phyloP scores from a whole-genome alignment of 1,284 basidiomycete species.

The Ustilago shanxiensis region DNA sequence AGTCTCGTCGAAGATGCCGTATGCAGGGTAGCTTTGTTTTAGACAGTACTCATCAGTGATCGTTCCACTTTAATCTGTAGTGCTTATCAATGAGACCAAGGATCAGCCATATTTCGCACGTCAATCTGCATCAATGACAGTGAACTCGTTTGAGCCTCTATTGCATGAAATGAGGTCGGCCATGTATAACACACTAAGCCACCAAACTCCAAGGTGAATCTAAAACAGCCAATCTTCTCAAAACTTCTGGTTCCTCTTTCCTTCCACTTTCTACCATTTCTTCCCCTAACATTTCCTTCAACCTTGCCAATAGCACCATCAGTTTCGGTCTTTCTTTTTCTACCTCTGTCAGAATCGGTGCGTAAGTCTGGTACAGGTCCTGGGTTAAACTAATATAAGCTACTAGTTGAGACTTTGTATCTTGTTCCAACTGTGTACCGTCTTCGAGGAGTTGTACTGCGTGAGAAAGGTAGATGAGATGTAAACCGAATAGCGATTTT shows the following conservation, averaged over 20 bases:
- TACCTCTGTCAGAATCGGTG: constrained; percentile 21
- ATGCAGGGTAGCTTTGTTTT: no score
- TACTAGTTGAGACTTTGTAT: constrained; percentile 12
- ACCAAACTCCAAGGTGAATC: constrained; percentile 28
- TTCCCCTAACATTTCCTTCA: background rate
- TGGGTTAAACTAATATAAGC: constrained; percentile 28
- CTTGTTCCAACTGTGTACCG: constrained; percentile 3
- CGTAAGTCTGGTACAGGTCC: constrained; percentile 25
- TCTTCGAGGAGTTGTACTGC: constrained; percentile 6
- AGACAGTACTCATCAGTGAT: no score
- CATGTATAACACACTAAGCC: no score
- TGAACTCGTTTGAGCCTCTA: no score
- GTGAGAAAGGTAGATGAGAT: constrained; percentile 28
- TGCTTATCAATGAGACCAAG: no score
- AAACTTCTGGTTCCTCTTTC: background rate
- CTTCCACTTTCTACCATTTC: background rate
- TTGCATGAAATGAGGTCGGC: no score
- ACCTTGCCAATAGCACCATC: background rate
- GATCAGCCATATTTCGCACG: no score
- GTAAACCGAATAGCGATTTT: constrained; percentile 22
- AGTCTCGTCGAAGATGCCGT: no score
- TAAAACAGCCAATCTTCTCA: constrained; percentile 12
- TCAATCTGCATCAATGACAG: no score
- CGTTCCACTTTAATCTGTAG: no score
- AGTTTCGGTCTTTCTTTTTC: constrained; percentile 16